phyloP scores from a whole-genome alignment of 768 basidiomycete species.

The Boletus tylopilopsis region DNA sequence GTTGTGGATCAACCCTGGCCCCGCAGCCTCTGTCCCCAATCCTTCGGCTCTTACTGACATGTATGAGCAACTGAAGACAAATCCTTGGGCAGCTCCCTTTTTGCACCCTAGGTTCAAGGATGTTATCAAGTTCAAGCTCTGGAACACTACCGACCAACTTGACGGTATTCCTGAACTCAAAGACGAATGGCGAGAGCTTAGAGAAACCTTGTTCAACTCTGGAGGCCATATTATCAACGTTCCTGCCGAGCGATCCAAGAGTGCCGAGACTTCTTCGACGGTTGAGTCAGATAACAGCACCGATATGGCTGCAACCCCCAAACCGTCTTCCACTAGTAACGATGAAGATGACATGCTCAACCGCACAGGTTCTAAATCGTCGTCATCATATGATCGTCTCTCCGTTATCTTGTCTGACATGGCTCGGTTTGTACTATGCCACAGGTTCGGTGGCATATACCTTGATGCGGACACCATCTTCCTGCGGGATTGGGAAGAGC shows the following conservation, averaged over 20 bases:
- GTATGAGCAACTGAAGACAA: conserved; percentile 75
- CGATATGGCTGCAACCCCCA: conserved; percentile 11
- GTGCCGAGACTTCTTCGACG: conserved; percentile 17
- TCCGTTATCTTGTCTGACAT: conserved; percentile 95
- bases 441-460: conserved; percentile 95
- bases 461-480: conserved; percentile 96
- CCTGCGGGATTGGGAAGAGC: conserved; percentile 96
- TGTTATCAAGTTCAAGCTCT: conserved; percentile 91
- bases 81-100: conserved; percentile 95
- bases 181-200: conserved; percentile 81
- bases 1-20: conserved; percentile 99
- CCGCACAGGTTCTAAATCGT: conserved; percentile 85
- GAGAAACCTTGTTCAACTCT: conserved; percentile 80
- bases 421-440: conserved; percentile 95
- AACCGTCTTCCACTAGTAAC: conserved; percentile 18
- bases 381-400: conserved; percentile 82
- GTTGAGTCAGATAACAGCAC: conserved; percentile 24
- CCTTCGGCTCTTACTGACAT: conserved; percentile 78
- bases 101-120: conserved; percentile 89
- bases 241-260: conserved; percentile 41
- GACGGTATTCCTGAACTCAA: conserved; percentile 88
- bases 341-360: conserved; percentile 60
- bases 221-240: conserved; percentile 74
- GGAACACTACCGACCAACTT: conserved; percentile 98
- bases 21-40: conserved; percentile 86